Percentiles rank a stretch among this genome's conserved stretches.
Conservation (phyloP, 768 basidiomycete species). For the Tephrocybe sp. region DNA sequence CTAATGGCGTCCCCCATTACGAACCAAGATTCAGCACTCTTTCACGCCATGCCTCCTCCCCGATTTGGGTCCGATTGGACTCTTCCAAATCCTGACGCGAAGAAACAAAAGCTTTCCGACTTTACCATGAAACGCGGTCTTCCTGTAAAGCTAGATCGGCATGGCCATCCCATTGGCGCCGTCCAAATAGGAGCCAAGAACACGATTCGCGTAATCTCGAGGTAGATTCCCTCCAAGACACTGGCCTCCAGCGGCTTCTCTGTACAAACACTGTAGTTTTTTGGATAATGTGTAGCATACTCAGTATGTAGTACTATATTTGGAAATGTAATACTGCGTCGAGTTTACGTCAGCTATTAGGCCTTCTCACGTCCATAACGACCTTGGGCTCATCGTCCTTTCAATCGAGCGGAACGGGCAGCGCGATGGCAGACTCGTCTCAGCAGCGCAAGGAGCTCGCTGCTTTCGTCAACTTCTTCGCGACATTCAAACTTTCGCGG, state of each 20-base stretch:
- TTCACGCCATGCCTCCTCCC: constrained; percentile 40
- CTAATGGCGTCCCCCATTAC: not conserved
- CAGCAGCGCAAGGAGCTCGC: constrained; percentile 61
- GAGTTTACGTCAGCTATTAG: constrained; percentile 5
- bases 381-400: constrained; percentile 1
- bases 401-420: not conserved
- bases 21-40: constrained; percentile 15
- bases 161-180: constrained; percentile 32
- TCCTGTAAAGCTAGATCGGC: constrained; percentile 37
- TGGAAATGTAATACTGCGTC: too few relatives aligned
- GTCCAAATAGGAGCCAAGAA: constrained; percentile 41
- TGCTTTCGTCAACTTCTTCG: constrained; percentile 81
- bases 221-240: not conserved
- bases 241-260: not conserved
- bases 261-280: not conserved
- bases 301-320: too few relatives aligned
- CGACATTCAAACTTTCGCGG: constrained; percentile 66
- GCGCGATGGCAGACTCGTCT: constrained; percentile 34
- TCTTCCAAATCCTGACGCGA: constrained; percentile 11
- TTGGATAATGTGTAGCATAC: not conserved
- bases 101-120: constrained; percentile 15
- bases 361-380: not conserved
- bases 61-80: constrained; percentile 38
- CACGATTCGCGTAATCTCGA: constrained; percentile 6
- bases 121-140: constrained; percentile 18